A percentile compares a stretch with the other conserved stretches of the same genome.
Conservation (phyloP, 1,284 basidiomycete genomes). For the Takashimella tepidaria region DNA sequence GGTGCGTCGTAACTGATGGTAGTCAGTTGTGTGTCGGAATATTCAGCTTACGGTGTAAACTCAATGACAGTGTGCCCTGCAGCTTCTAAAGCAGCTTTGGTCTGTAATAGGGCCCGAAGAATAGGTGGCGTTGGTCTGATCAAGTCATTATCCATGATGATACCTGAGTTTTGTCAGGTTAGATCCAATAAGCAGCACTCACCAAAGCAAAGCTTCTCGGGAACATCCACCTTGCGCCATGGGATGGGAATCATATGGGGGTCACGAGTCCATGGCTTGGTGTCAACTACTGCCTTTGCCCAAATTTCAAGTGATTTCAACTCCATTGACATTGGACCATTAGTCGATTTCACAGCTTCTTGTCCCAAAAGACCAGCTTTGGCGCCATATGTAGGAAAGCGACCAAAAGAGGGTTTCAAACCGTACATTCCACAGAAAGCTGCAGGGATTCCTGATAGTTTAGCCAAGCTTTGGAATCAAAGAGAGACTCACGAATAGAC, state of each 20-base stretch:
- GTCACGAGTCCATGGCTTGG: constrained; percentile 63
- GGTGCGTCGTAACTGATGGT: neutral
- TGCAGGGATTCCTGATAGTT: constrained; percentile 4
- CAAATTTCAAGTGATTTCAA: constrained; percentile 59
- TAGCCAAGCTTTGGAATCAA: too few relatives aligned
- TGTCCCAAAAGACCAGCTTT: constrained; percentile 61
- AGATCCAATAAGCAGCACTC: neutral
- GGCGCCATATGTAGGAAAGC: constrained; percentile 40
- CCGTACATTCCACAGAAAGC: constrained; percentile 14
- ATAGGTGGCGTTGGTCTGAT: constrained; percentile 63
- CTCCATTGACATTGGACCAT: constrained; percentile 61
- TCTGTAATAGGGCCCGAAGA: constrained; percentile 57
- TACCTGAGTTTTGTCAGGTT: constrained; percentile 48
- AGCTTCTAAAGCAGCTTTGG: constrained; percentile 55
- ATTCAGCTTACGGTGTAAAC: constrained; percentile 23
- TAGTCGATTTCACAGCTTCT: constrained; percentile 60
- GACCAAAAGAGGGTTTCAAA: constrained; percentile 10
- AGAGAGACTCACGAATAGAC: constrained; percentile 50
- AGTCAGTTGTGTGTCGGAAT: neutral
- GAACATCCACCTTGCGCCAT: constrained; percentile 60
- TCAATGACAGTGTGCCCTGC: constrained; percentile 58
- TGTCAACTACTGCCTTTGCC: constrained; percentile 49
- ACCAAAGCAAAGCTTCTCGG: constrained; percentile 52
- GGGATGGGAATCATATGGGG: constrained; percentile 57
- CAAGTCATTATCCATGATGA: constrained; percentile 53